Percentiles rank a stretch among this genome's conserved stretches.
These are phyloP conservation scores for Filobasidium uniguttulatum DNA, from an alignment of 1,284 basidiomycete species.

Conservation along the genomic window DNA sequence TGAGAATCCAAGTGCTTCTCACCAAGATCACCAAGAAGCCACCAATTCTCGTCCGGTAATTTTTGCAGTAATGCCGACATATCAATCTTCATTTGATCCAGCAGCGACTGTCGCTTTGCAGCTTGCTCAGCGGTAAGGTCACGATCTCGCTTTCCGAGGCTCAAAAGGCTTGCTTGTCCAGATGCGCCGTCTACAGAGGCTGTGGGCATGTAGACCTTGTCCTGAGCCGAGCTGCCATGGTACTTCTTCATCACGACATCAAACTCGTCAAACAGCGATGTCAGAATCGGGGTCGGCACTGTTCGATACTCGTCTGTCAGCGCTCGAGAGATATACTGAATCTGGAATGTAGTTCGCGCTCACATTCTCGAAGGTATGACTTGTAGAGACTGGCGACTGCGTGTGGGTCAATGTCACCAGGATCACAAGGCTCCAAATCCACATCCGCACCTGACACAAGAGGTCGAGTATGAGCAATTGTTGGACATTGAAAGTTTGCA, in stretches of 20 bases:
- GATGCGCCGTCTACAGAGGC: neutral
- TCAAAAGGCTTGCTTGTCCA: neutral
- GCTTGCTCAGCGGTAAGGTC: neutral
- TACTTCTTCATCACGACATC: constrained; percentile 48
- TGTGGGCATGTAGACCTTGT: constrained; percentile 11
- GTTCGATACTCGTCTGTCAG: constrained; percentile 1
- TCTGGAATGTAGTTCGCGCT: constrained; percentile 17
- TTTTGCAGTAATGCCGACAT: constrained; percentile 20
- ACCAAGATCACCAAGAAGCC: constrained; percentile 34
- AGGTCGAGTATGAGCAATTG: neutral
- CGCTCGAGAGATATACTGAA: neutral
- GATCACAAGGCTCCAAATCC: constrained; percentile 57
- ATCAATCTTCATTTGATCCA: constrained; percentile 12
- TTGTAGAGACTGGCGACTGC: constrained; percentile 64
- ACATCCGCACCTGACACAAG: constrained; percentile 59
- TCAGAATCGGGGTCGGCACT: constrained; percentile 75
- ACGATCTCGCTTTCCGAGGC: neutral
- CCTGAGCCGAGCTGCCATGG: constrained; percentile 14
- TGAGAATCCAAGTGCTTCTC: constrained; percentile 2
- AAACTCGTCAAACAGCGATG: constrained; percentile 55
- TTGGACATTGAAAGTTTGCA: neutral
- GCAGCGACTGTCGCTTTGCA: constrained; percentile 1
- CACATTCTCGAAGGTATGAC: constrained; percentile 40
- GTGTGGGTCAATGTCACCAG: constrained; percentile 76
- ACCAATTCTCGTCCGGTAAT: constrained; percentile 34